phyloP scores from a whole-genome alignment of 257 asterid species.

The Capsicum rhomboideum region DNA sequence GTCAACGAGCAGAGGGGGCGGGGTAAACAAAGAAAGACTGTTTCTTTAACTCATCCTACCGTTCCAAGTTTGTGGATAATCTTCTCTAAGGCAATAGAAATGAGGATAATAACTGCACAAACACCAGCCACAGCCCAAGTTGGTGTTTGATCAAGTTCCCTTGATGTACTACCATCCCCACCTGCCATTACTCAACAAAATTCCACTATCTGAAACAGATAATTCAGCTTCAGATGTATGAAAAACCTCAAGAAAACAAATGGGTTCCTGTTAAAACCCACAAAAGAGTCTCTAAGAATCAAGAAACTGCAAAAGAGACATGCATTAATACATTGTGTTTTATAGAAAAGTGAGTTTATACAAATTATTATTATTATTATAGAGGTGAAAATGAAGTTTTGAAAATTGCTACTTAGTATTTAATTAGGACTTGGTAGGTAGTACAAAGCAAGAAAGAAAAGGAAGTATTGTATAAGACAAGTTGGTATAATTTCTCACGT shows the following conservation, averaged over 20 bases:
- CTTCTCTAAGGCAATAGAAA: constrained; percentile 69
- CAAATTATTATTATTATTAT: no score
- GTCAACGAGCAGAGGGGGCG: background rate
- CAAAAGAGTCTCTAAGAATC: background rate
- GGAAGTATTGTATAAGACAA: background rate
- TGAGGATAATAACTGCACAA: constrained; percentile 59
- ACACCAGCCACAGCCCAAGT: constrained; percentile 97
- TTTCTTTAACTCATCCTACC: constrained; percentile 16
- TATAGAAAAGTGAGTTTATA: background rate
- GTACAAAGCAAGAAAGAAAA: no score
- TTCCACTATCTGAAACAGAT: background rate
- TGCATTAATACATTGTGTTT: background rate
- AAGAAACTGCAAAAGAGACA: background rate
- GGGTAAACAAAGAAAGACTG: background rate
- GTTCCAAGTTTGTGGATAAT: constrained; percentile 69
- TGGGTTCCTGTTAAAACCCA: background rate
- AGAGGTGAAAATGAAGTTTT: background rate
- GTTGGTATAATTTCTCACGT: background rate
- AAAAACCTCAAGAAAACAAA: background rate
- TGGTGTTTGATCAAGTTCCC: constrained; percentile 65
- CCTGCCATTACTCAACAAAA: constrained; percentile 41
- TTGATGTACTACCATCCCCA: constrained; percentile 10
- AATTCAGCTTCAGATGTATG: background rate
- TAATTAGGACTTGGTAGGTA: background rate
- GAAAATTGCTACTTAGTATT: background rate